Percentiles rank a stretch among this genome's conserved stretches.
Evolutionary conservation across 495 filamentous ascomycete species (phyloP).

Genomic region (Annulohypoxylon stygium): DNA sequence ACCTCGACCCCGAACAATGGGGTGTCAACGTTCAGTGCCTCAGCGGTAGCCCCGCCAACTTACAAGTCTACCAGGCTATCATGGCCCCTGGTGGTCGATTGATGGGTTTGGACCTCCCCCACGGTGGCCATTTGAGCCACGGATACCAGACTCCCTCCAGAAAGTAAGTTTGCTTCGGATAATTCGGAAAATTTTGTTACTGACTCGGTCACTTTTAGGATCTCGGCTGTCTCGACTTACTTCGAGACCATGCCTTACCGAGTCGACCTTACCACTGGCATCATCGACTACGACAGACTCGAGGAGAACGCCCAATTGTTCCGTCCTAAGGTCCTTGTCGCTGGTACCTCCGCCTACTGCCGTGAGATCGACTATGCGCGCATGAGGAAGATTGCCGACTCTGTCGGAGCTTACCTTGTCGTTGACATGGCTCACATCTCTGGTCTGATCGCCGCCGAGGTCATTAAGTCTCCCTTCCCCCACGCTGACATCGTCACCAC

Average conservation of each 20-base stretch:
- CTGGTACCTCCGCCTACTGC: slow-evolving; percentile 98
- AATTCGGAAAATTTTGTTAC: slow-evolving; percentile 6
- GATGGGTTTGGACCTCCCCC: slow-evolving; percentile 97
- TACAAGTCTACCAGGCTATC: slow-evolving; percentile 99
- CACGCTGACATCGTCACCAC: slow-evolving; percentile 98
- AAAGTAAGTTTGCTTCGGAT: slow-evolving; percentile 72
- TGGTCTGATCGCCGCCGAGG: slow-evolving; percentile 90
- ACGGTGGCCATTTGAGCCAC: slow-evolving; percentile 97
- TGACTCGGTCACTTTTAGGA: slow-evolving; percentile 64
- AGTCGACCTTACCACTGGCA: slow-evolving; percentile 89
- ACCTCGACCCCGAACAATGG: slow-evolving; percentile 88
- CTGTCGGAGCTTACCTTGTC: slow-evolving; percentile 92
- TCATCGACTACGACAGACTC: slow-evolving; percentile 96
- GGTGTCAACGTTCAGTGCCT: slow-evolving; percentile 99
- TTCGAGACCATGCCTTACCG: slow-evolving; percentile 96
- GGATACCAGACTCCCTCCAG: slow-evolving; percentile 94
- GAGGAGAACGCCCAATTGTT: slow-evolving; percentile 94
- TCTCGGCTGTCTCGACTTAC: slow-evolving; percentile 93
- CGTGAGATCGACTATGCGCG: slow-evolving; percentile 96
- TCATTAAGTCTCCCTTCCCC: slow-evolving; percentile 94
- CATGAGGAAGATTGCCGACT: slow-evolving; percentile 97
- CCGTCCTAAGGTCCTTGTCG: slow-evolving; percentile 95
- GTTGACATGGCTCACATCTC: slow-evolving; percentile 99
- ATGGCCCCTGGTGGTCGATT: slow-evolving; percentile 96
- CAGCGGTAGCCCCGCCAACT: slow-evolving; percentile 92